phyloP scores from a whole-genome alignment of 2,329 filamentous ascomycete species.

The Ophiosphaerella korrae region DNA sequence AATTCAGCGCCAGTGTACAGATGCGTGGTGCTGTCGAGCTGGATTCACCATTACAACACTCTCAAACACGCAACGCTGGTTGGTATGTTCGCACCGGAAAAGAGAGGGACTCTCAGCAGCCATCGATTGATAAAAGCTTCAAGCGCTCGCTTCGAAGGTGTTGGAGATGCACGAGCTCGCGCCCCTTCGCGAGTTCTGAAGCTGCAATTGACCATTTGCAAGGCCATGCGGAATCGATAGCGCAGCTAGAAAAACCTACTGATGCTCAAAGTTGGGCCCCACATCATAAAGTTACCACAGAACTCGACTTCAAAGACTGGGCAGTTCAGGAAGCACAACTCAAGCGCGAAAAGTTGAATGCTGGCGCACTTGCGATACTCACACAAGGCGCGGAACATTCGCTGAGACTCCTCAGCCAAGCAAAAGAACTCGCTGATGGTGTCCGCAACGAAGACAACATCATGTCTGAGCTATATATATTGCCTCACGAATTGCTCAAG shows the following conservation, averaged over 20 bases:
- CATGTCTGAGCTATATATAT: constrained; percentile 31
- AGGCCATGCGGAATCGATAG: constrained; percentile 13
- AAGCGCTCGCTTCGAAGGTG: constrained; percentile 22
- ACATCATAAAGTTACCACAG: background rate
- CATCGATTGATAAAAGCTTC: constrained; percentile 14
- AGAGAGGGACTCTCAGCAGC: constrained; percentile 8
- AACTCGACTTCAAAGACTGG: constrained; percentile 24
- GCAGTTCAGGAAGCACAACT: constrained; percentile 24
- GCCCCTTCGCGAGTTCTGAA: constrained; percentile 14
- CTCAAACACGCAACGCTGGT: constrained; percentile 1
- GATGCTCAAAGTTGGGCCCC: no score
- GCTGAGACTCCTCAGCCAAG: constrained; percentile 13
- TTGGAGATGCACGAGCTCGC: constrained; percentile 15
- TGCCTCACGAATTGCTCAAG: constrained; percentile 28
- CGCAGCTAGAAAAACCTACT: no score
- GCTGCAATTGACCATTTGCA: constrained; percentile 30
- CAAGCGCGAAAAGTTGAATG: constrained; percentile 26
- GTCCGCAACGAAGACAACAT: constrained; percentile 31
- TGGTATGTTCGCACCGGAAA: constrained; percentile 26
- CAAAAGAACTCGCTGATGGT: constrained; percentile 30
- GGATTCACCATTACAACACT: constrained; percentile 11
- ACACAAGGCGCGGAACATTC: constrained; percentile 15
- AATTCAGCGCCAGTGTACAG: constrained; percentile 3
- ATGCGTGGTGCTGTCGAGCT: constrained; percentile 4
- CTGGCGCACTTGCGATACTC: constrained; percentile 18